Percentiles rank a stretch among this genome's conserved stretches.
Conservation (phyloP, 2,329 filamentous ascomycete species). For the Nakataea oryzae region DNA sequence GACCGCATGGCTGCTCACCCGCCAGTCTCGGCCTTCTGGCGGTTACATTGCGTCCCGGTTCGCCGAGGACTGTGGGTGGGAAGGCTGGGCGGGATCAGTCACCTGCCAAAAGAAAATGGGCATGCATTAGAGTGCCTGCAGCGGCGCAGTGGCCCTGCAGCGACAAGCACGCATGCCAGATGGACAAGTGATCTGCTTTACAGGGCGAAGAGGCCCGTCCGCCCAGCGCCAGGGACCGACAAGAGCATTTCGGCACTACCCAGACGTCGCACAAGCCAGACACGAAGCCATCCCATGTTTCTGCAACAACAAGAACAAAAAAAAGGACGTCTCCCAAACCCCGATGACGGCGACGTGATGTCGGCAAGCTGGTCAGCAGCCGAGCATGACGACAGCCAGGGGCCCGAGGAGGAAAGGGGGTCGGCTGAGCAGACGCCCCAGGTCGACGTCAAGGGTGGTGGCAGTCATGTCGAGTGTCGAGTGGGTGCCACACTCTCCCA, state of each 20-base stretch:
- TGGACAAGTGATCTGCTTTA: neutral
- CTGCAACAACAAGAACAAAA: neutral
- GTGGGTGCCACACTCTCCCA: neutral
- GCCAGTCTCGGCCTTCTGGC: neutral
- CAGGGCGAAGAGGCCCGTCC: neutral
- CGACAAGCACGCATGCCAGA: neutral
- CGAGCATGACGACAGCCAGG: neutral
- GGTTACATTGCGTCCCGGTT: neutral
- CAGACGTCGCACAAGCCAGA: neutral
- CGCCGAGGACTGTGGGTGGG: neutral
- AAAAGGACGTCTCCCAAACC: neutral
- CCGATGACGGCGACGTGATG: neutral
- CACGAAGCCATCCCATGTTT: neutral
- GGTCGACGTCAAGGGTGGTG: neutral
- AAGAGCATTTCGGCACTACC: neutral
- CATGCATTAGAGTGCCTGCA: neutral
- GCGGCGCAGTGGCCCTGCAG: neutral
- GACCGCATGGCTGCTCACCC: no score
- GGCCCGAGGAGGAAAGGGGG: neutral
- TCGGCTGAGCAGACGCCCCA: neutral
- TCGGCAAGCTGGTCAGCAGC: neutral
- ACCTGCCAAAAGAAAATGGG: neutral
- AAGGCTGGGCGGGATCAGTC: neutral
- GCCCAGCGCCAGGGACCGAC: neutral
- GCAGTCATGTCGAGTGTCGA: no score